phyloP scores from a whole-genome alignment of 805 yeast species.

The Wickerhamomyces pijperi region DNA sequence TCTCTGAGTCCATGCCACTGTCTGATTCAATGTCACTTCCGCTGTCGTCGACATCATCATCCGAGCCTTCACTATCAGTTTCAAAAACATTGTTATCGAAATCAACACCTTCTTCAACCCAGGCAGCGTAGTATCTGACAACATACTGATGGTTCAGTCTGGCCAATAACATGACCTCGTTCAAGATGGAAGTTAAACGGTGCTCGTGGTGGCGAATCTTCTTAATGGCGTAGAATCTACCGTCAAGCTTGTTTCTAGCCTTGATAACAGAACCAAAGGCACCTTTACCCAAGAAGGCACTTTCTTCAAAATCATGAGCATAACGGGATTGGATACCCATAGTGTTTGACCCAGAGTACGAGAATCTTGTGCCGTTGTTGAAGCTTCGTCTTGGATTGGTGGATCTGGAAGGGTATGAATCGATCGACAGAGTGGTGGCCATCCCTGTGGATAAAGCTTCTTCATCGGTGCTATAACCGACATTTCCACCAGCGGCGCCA shows the following conservation, averaged over 20 bases:
- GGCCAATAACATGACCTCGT: slow-evolving; percentile 87
- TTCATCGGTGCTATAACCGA: slow-evolving; percentile 6
- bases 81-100: slow-evolving; percentile 21
- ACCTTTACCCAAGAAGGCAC: slow-evolving; percentile 83
- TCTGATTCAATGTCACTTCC: slow-evolving; percentile 2
- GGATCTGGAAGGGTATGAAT: slow-evolving; percentile 10
- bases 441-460: slow-evolving; percentile 8
- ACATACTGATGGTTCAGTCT: slow-evolving; percentile 91
- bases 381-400: slow-evolving; percentile 27
- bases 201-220: slow-evolving; percentile 78
- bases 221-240: slow-evolving; percentile 89
- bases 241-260: slow-evolving; percentile 87
- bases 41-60: slow-evolving; percentile 6
- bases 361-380: slow-evolving; percentile 26
- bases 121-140: slow-evolving; percentile 92
- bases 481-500: slow-evolving; percentile 2
- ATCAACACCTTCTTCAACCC: slow-evolving; percentile 71
- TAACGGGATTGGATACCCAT: slow-evolving; percentile 46
- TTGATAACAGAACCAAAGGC: slow-evolving; percentile 99
- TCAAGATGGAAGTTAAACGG: slow-evolving; percentile 68
- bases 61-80: slow-evolving; percentile 19
- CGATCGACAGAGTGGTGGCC: slow-evolving; percentile 18
- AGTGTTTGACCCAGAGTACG: slow-evolving; percentile 21
- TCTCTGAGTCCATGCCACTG: slow-evolving; percentile 11
- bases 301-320: slow-evolving; percentile 89